Conservation (phyloP, 2,329 filamentous ascomycete genomes). For the Zymoseptoria passerinii region DNA sequence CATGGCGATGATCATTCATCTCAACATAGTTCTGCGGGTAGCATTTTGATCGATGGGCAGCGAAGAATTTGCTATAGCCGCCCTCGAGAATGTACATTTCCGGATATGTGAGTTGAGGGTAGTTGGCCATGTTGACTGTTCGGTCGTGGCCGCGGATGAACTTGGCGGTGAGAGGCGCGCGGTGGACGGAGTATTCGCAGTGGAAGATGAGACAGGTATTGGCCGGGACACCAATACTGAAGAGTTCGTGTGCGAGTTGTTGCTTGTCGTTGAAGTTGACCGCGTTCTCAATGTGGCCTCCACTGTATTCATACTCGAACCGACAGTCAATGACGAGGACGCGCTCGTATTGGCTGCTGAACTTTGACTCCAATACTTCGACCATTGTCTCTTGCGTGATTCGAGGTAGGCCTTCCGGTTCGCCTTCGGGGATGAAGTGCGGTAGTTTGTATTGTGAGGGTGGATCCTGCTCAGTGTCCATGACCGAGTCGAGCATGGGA, state of each 20-base stretch:
- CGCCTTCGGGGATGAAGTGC: constrained; percentile 71
- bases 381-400: constrained; percentile 76
- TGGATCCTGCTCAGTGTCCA: constrained; percentile 72
- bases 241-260: constrained; percentile 68
- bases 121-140: constrained; percentile 72
- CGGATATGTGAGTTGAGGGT: constrained; percentile 85
- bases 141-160: constrained; percentile 86
- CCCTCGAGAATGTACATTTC: constrained; percentile 96
- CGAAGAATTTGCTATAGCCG: constrained; percentile 90
- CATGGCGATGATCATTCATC: constrained; percentile 89
- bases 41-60: constrained; percentile 68
- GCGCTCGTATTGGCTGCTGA: constrained; percentile 65
- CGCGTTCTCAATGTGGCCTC: constrained; percentile 87
- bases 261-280: constrained; percentile 98
- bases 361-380: constrained; percentile 80
- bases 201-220: constrained; percentile 83
- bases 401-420: constrained; percentile 77
- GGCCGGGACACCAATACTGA: constrained; percentile 51
- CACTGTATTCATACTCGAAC: constrained; percentile 97
- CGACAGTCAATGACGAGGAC: constrained; percentile 90
- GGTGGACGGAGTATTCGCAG: constrained; percentile 96
- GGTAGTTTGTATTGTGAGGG: constrained; percentile 59
- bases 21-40: constrained; percentile 93
- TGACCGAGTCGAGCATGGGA: constrained; percentile 58
- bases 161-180: constrained; percentile 92